Conservation (phyloP, 371 early-diverging fungal genomes). For the Rhizopus stolonifer region DNA sequence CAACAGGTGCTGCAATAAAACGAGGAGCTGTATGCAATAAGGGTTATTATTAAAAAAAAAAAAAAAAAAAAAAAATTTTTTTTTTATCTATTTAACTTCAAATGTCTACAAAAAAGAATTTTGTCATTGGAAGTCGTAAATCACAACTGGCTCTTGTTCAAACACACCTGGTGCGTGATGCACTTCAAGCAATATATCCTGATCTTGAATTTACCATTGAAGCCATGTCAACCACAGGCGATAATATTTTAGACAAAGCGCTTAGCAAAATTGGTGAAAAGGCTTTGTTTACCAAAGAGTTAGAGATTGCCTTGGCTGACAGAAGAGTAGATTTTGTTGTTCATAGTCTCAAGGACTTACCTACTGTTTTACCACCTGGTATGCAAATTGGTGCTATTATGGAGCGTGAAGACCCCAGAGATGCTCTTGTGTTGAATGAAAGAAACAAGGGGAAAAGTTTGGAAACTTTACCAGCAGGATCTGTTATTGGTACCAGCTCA, state of each 20-base stretch:
- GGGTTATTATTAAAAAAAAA: not conserved
- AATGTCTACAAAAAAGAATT: slow-evolving; percentile 7
- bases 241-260: slow-evolving; percentile 83
- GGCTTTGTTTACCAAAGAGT: slow-evolving; percentile 92
- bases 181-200: slow-evolving; percentile 52
- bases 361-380: slow-evolving; percentile 83
- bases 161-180: slow-evolving; percentile 69
- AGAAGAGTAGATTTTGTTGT: slow-evolving; percentile 83
- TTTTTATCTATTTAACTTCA: too few relatives aligned
- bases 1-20: slow-evolving; percentile 39
- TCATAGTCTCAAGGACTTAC: slow-evolving; percentile 94
- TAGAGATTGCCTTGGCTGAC: slow-evolving; percentile 80
- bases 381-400: slow-evolving; percentile 84
- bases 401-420: slow-evolving; percentile 86
- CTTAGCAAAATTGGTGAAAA: slow-evolving; percentile 92
- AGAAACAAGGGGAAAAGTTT: slow-evolving; percentile 38
- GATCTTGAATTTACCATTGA: slow-evolving; percentile 55
- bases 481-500: slow-evolving; percentile 90
- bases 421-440: slow-evolving; percentile 74
- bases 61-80: not conserved
- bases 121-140: slow-evolving; percentile 76
- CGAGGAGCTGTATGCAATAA: slow-evolving; percentile 26
- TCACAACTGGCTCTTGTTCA: slow-evolving; percentile 92
- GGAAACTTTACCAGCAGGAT: slow-evolving; percentile 70
- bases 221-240: slow-evolving; percentile 86